Base-by-base conservation (phyloP, 192 early-diverging fungal species). In the Cladochytrium replicatum region DNA sequence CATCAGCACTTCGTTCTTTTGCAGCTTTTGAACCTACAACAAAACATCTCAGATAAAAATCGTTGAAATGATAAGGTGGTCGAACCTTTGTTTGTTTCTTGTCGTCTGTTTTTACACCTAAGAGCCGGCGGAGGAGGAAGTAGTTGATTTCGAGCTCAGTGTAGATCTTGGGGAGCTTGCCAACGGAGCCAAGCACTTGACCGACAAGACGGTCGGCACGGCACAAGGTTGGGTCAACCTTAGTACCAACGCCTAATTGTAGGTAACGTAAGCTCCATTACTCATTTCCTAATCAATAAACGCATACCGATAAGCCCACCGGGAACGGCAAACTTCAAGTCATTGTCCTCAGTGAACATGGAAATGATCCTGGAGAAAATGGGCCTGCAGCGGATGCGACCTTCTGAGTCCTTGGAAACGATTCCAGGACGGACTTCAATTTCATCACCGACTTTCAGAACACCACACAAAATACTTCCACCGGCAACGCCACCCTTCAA, bases 401-500 rank as follows among this genome's bases (percentile, higher is more conserved):
- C 85, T 50, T 90, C 81, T 45, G 66, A 70, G 64, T 93, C 93
- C 67, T 89, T 89, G 30, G 75, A 78, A 43, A 97, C 81, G 43
- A 93, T 83, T 58, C 95, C 95, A 11, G 95, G 95, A 34, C 95
- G 80, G 44, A 99, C 80, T 71, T 99, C 95, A 40, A 99, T 91
- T 63, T 89, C 84, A 60, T 99, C 93, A 45, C 92, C 91, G 23
- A 92, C 57, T 68, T 81, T 72, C 27, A 81, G 71, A 2, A 94
- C 87, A 64, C 95, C 95, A 52, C 73, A 81, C 37, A 99, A 72
- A 49, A 99, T 94, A 49, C 85, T 88, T 28, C 96, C 96, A 75
- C 93, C 96, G 41, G 90, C 93, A 60, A 99, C 91, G 61, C 96
- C 93, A 61, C 96, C 96, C 69, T 87, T 87, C 48, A 99, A 75